Evolutionary conservation across 1,284 basidiomycete species (phyloP).

Genomic region (Naganishia sp.): DNA sequence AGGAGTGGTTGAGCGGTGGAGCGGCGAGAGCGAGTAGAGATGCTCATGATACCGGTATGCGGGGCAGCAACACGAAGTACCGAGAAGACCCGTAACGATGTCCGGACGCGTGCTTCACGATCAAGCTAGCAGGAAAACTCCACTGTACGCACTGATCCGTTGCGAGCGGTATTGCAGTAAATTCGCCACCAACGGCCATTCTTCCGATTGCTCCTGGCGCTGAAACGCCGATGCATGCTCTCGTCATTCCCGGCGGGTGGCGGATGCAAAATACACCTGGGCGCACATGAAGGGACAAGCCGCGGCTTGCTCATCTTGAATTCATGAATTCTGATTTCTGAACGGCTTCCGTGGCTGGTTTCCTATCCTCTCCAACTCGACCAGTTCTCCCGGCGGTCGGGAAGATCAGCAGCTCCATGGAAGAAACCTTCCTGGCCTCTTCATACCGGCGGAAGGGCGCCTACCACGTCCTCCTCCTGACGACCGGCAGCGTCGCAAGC

Average conservation of each 20-base stretch:
- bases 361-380: too few species aligned
- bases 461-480: constrained; percentile 74
- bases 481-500: constrained; percentile 90
- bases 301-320: not conserved
- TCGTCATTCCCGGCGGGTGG: not conserved
- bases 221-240: constrained; percentile 9
- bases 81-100: not conserved
- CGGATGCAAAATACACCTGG: not conserved
- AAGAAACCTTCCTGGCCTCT: constrained; percentile 30
- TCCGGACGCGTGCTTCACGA: not conserved
- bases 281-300: constrained; percentile 1
- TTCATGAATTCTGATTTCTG: not conserved
- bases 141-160: too few species aligned
- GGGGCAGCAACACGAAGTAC: not conserved
- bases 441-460: constrained; percentile 38
- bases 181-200: too few species aligned
- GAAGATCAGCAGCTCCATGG: not conserved
- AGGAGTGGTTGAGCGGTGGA: constrained; percentile 11
- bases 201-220: not conserved
- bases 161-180: too few species aligned
- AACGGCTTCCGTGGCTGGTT: not conserved
- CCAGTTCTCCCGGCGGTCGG: too few species aligned
- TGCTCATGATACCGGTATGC: not conserved
- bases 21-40: constrained; percentile 8
- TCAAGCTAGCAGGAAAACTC: not conserved